Percentiles rank a stretch among this genome's conserved stretches.
phyloP scores from a whole-genome alignment of 2,329 filamentous ascomycete species.

The Raffaelea ambrosiae region DNA sequence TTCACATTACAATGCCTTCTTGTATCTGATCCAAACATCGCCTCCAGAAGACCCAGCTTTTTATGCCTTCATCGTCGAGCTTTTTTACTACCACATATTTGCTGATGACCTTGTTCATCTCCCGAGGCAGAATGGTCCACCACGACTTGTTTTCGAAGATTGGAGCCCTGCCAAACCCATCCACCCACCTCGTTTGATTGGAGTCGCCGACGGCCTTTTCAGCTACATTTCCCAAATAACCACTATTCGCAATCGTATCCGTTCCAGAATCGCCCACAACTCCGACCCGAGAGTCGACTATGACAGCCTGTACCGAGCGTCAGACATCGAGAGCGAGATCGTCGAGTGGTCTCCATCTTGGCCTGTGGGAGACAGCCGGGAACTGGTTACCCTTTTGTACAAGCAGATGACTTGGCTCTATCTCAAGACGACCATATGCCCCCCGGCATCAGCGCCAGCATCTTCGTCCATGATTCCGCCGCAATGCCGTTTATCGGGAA shows the following conservation, averaged over 20 bases:
- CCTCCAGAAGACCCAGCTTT: conserved; percentile 60
- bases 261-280: conserved; percentile 53
- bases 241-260: conserved; percentile 64
- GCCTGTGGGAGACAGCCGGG: conserved; percentile 47
- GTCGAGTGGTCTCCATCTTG: conserved; percentile 63
- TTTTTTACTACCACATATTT: conserved; percentile 76
- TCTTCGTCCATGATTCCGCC: conserved; percentile 8
- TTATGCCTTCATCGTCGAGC: conserved; percentile 56
- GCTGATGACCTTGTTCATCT: conserved; percentile 54
- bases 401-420: conserved; percentile 61
- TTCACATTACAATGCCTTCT: conserved; percentile 69
- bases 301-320: conserved; percentile 60
- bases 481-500: conserved; percentile 8
- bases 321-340: conserved; percentile 67
- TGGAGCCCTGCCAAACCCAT: conserved; percentile 34
- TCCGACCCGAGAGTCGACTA: conserved; percentile 66
- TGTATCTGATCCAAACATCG: conserved; percentile 56
- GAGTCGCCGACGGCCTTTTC: conserved; percentile 76
- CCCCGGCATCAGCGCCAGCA: conserved; percentile 27
- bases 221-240: conserved; percentile 72
- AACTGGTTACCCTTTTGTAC: conserved; percentile 49
- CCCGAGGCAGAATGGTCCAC: conserved; percentile 25
- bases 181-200: conserved; percentile 54
- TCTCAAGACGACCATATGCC: conserved; percentile 52
- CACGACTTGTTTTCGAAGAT: conserved; percentile 31